phyloP scores from a whole-genome alignment of 176 grass and related monocot species.

The Stipa capillata region DNA sequence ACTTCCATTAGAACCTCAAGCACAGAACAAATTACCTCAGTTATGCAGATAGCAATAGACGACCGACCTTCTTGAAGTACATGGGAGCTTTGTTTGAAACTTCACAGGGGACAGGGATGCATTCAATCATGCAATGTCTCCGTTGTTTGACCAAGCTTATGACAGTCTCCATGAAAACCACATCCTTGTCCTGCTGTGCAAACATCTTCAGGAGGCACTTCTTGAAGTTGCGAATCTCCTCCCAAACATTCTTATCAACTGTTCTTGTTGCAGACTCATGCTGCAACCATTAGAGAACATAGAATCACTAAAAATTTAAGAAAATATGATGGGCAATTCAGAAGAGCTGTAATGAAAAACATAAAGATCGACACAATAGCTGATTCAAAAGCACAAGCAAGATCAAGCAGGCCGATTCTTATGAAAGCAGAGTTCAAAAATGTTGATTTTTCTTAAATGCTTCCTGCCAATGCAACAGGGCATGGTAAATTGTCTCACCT shows the following conservation, averaged over 20 bases:
- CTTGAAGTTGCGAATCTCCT: constrained; percentile 88
- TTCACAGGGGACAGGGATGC: constrained; percentile 67
- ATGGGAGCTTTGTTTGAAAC: constrained; percentile 73
- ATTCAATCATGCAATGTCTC: constrained; percentile 83
- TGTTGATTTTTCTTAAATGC: neutral
- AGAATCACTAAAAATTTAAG: neutral
- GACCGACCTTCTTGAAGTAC: constrained; percentile 91
- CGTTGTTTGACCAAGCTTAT: constrained; percentile 57
- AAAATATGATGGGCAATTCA: neutral
- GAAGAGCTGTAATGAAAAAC: neutral
- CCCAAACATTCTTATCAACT: constrained; percentile 55
- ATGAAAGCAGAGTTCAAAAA: constrained; percentile 7
- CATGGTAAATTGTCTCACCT: neutral
- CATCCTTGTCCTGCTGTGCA: constrained; percentile 50
- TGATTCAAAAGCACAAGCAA: neutral
- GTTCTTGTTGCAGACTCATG: constrained; percentile 71
- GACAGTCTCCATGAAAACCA: constrained; percentile 74
- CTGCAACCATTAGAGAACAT: constrained; percentile 28
- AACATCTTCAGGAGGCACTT: constrained; percentile 80
- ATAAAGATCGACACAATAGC: neutral
- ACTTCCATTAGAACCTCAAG: neutral
- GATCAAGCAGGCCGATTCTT: neutral
- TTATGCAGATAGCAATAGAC: neutral
- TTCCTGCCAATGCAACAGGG: too few relatives aligned
- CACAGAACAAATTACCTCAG: neutral